Percentiles rank a stretch among this genome's conserved stretches.
Conservation (phyloP, 345 rosid species). For the Pistacia atlantica region DNA sequence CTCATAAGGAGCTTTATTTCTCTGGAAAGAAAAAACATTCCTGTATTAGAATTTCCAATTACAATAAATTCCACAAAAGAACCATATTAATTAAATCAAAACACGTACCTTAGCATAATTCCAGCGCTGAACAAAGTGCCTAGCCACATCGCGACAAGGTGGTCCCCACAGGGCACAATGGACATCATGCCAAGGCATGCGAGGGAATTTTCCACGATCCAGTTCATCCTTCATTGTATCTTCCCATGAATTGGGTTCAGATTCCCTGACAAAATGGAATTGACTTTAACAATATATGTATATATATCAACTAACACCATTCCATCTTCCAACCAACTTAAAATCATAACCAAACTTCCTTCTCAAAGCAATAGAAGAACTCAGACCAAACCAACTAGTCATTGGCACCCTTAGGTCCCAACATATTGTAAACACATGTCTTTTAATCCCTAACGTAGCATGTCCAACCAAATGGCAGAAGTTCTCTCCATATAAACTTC, state of each 20-base stretch:
- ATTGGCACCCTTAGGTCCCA: neutral
- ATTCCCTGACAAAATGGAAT: conserved; percentile 63
- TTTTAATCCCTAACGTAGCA: neutral
- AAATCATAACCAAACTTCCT: neutral
- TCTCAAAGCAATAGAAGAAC: neutral
- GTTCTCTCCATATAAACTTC: conserved; percentile 3
- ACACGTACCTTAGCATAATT: conserved; percentile 91
- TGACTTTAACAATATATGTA: neutral
- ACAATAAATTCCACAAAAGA: conserved; percentile 12
- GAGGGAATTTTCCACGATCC: conserved; percentile 87
- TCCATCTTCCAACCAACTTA: conserved; percentile 13
- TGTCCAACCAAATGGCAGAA: neutral
- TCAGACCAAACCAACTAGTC: neutral
- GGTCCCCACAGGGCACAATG: conserved; percentile 99
- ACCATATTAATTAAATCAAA: conserved; percentile 13
- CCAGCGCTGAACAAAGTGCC: conserved; percentile 99
- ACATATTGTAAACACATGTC: neutral
- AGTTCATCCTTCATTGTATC: conserved; percentile 91
- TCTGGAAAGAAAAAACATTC: conserved; percentile 45
- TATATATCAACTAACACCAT: neutral
- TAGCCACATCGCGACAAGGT: conserved; percentile 92
- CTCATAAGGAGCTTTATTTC: conserved; percentile 94
- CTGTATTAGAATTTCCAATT: conserved; percentile 4
- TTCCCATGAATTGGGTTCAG: conserved; percentile 99
- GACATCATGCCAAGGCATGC: conserved; percentile 99